Percentiles rank a stretch among this genome's conserved stretches.
phyloP scores from a whole-genome alignment of 108 stramenopile species.

The Pelagomonas calceolata region DNA sequence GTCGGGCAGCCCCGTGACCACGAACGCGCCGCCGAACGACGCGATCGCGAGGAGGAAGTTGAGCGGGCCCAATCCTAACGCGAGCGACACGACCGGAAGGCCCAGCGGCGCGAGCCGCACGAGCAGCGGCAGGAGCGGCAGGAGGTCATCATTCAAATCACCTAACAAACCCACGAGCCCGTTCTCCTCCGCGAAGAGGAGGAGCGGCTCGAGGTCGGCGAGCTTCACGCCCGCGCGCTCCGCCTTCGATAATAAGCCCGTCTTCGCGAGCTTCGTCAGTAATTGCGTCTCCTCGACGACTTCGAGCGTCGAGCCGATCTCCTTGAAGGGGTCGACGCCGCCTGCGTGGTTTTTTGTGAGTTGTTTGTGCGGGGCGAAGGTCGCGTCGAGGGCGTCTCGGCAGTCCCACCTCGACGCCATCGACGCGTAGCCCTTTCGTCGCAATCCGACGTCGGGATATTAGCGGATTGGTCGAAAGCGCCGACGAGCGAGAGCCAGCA shows the following conservation, averaged over 20 bases:
- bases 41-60: constrained; percentile 1
- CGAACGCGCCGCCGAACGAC: constrained; percentile 1
- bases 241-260: constrained; percentile 3
- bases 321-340: no score
- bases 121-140: neutral
- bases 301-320: no score
- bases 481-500: no score
- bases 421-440: no score
- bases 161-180: constrained; percentile 1
- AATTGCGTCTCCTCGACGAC: neutral
- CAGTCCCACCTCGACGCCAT: no score
- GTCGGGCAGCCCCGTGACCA: constrained; percentile 1
- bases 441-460: no score
- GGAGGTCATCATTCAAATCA: neutral
- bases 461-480: no score
- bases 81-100: neutral
- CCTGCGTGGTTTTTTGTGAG: no score
- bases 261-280: neutral
- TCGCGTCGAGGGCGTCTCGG: no score
- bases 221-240: constrained; percentile 5
- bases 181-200: constrained; percentile 2
- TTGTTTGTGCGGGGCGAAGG: no score
- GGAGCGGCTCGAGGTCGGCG: neutral
- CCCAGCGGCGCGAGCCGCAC: neutral
- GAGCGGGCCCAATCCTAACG: neutral